Evolutionary conservation across 495 filamentous ascomycete genomes (phyloP), one percentile per base, ranked within the genome.

Genomic region (Penicillium psychrofluorescens): DNA sequence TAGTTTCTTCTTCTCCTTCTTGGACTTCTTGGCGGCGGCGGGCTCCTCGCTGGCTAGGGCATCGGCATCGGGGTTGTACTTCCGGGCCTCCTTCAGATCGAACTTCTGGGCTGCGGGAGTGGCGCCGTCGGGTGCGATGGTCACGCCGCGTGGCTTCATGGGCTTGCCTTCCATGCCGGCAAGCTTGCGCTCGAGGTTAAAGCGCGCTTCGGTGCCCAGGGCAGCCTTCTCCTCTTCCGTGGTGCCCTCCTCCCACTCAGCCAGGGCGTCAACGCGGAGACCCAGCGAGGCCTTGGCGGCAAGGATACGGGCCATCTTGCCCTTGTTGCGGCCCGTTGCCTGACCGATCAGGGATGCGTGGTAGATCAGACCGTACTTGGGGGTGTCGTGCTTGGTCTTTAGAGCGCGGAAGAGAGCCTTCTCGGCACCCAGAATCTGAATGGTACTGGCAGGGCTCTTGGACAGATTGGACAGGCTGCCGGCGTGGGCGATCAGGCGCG

Each of bases 351-450:
- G 75, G 22, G 90, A 95, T 13, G 92, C 90, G 67, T 99, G 94
- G 71, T 96, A 99, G 65, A 97, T 95, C 51, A 98, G 79, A 75
- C 92, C 92, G 55, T 99, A 99, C 71, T 99, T 99, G 51, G 92
- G 92, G 10, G 92, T 99, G 58, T 97, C 88, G 63, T 97, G 92
- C 74, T 99, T 99, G 12, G 94, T 99, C 76, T 99, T 99, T 46
- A 99, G 72, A 13, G 92, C 92, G 49, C 92, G 81, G 80, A 99
- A 99, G 43, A 99, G 81, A 5, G 92, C 92, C 76, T 99, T 99
- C 71, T 99, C 92, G 45, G 92, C 92, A 66, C 92, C 92, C 8
- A 99, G 79, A 60, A 99, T 96, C 72, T 99, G 92, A 46, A 99
- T 82, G 35, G 92, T 99, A 58, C 83, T 89, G 66, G 89, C 90